Percentiles rank a stretch among this genome's conserved stretches.
These are phyloP conservation scores for Astragalus glycyphyllos DNA, from an alignment of 306 rosid species.

Conservation along the genomic window DNA sequence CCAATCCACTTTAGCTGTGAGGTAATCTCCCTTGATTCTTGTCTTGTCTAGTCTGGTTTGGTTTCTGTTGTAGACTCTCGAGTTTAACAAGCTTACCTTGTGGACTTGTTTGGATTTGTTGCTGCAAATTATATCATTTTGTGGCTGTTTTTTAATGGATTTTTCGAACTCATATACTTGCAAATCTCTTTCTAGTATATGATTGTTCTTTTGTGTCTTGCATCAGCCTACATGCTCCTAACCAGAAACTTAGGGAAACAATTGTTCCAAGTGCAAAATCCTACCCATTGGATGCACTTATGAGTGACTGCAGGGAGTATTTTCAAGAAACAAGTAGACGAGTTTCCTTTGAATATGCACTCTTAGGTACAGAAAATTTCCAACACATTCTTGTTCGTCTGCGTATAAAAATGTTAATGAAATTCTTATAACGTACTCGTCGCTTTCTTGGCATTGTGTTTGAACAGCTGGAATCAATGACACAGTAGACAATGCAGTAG, in stretches of 20 bases:
- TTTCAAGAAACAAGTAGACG: slow-evolving; percentile 77
- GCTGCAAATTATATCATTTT: slow-evolving; percentile 8
- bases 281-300: slow-evolving; percentile 83
- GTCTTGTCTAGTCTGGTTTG: not conserved
- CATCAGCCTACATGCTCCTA: slow-evolving; percentile 92
- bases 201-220: slow-evolving; percentile 37
- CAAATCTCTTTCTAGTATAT: slow-evolving; percentile 27
- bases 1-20: slow-evolving; percentile 97
- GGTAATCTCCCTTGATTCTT: slow-evolving; percentile 54
- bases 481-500: slow-evolving; percentile 73
- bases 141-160: not conserved
- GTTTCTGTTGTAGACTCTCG: not conserved
- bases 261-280: slow-evolving; percentile 98
- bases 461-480: slow-evolving; percentile 95
- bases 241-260: slow-evolving; percentile 91
- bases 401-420: slow-evolving; percentile 23
- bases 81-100: not conserved
- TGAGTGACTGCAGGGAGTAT: slow-evolving; percentile 86
- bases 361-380: slow-evolving; percentile 70
- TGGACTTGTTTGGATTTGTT: not conserved
- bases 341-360: slow-evolving; percentile 92
- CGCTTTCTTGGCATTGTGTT: slow-evolving; percentile 43
- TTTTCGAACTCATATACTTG: slow-evolving; percentile 18
- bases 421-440: slow-evolving; percentile 23
- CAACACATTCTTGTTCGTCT: slow-evolving; percentile 1